Conservation (phyloP, 2,329 filamentous ascomycete species). For the Coniochaeta sp. region DNA sequence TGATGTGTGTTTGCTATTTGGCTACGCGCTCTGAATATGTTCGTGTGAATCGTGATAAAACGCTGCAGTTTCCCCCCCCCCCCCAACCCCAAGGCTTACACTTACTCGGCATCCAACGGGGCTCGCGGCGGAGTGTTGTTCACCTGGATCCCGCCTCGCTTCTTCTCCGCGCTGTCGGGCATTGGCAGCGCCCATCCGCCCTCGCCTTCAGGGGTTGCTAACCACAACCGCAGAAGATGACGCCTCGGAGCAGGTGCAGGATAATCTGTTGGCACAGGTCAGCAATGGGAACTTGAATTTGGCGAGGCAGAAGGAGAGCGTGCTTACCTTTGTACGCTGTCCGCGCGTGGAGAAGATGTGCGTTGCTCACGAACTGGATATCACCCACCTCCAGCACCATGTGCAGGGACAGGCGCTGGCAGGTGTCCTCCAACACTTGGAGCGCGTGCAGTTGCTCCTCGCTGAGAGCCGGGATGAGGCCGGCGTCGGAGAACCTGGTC, state of each 20-base stretch:
- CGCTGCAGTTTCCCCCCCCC: too few species aligned
- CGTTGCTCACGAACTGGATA: constrained; percentile 80
- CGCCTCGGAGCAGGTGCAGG: constrained; percentile 62
- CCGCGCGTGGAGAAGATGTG: constrained; percentile 72
- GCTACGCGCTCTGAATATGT: neutral
- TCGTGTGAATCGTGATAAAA: neutral
- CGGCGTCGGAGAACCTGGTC: constrained; percentile 63
- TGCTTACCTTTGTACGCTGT: constrained; percentile 62
- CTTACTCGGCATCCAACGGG: constrained; percentile 69
- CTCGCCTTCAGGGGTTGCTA: constrained; percentile 73
- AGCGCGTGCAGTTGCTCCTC: constrained; percentile 62
- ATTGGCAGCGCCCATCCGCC: constrained; percentile 83
- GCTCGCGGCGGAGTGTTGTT: constrained; percentile 70
- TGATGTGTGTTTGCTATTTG: too few species aligned
- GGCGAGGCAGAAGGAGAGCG: too few species aligned
- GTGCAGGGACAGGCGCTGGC: constrained; percentile 65
- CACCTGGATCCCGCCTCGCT: constrained; percentile 83
- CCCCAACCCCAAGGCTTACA: neutral
- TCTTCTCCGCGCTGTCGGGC: constrained; percentile 74
- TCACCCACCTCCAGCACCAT: constrained; percentile 84
- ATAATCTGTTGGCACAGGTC: constrained; percentile 28
- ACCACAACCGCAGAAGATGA: constrained; percentile 78
- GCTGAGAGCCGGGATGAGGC: constrained; percentile 66
- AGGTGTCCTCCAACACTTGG: constrained; percentile 67
- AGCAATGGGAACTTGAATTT: neutral